Conservation (phyloP, 768 basidiomycete species). For the Russula sp. region DNA sequence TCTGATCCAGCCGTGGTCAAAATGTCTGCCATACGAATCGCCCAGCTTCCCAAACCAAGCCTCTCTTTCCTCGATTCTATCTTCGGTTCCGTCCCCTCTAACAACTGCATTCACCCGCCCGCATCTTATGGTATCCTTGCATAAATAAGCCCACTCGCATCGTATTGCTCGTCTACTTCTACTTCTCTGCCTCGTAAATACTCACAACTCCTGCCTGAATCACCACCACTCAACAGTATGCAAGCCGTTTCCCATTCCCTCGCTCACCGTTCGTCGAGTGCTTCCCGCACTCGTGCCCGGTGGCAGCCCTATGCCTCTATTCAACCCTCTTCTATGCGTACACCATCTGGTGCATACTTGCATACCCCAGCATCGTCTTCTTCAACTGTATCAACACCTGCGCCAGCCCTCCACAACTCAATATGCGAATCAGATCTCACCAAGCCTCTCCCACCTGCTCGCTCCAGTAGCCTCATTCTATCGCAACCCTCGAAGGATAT, state of each 20-base stretch:
- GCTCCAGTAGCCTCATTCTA: constrained; percentile 35
- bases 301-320: constrained; percentile 72
- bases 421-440: constrained; percentile 38
- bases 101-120: constrained; percentile 14
- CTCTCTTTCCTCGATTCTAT: constrained; percentile 27
- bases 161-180: neutral
- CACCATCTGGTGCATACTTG: constrained; percentile 39
- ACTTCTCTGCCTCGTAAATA: constrained; percentile 7
- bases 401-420: constrained; percentile 25
- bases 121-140: constrained; percentile 18
- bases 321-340: constrained; percentile 38
- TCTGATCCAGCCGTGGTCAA: constrained; percentile 33
- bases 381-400: constrained; percentile 31
- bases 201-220: constrained; percentile 20
- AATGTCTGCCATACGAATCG: constrained; percentile 42
- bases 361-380: constrained; percentile 30
- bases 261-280: constrained; percentile 68
- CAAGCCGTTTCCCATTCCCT: constrained; percentile 48
- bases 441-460: constrained; percentile 31
- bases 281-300: constrained; percentile 61
- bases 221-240: constrained; percentile 30
- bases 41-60: constrained; percentile 33
- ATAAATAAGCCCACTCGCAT: constrained; percentile 24
- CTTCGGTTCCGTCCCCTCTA: constrained; percentile 25
- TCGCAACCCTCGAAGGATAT: constrained; percentile 36